These are phyloP conservation scores for Phlebiopsis gigantea DNA, from an alignment of 768 basidiomycete genomes.

Conservation along the genomic window DNA sequence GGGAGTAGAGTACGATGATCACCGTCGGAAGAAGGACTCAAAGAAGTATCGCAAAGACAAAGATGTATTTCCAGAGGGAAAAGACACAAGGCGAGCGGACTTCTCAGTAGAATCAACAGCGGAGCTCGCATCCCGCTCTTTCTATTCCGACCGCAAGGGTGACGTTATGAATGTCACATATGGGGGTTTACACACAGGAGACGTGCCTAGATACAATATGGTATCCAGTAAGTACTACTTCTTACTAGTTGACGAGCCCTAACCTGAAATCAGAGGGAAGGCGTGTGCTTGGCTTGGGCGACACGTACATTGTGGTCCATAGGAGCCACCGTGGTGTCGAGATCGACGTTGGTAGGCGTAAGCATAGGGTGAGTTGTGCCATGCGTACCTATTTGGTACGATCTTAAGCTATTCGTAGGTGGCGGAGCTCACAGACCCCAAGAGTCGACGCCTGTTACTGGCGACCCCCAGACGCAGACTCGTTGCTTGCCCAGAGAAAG, in stretches of 20 bases:
- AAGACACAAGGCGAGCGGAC: not conserved
- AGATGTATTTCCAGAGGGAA: not conserved
- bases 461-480: slow-evolving; percentile 47
- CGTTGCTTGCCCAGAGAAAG: slow-evolving; percentile 27
- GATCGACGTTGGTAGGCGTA: slow-evolving; percentile 33
- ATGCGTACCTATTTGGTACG: not conserved
- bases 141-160: slow-evolving; percentile 63
- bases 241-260: slow-evolving; percentile 31
- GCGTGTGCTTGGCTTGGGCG: slow-evolving; percentile 57
- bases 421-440: slow-evolving; percentile 53
- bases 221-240: slow-evolving; percentile 45
- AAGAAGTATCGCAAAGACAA: slow-evolving; percentile 18
- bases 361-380: slow-evolving; percentile 29
- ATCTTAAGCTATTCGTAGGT: slow-evolving; percentile 26
- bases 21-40: slow-evolving; percentile 23
- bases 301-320: slow-evolving; percentile 40
- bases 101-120: slow-evolving; percentile 15
- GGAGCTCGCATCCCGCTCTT: slow-evolving; percentile 24
- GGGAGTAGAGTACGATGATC: slow-evolving; percentile 3
- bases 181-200: slow-evolving; percentile 55
- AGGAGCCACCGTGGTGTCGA: slow-evolving; percentile 53
- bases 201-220: slow-evolving; percentile 61
- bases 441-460: slow-evolving; percentile 47
- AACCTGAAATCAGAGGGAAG: slow-evolving; percentile 52
- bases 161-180: slow-evolving; percentile 63